phyloP scores from a whole-genome alignment of 495 filamentous ascomycete genomes.

The Talaromyces borbonicus region DNA sequence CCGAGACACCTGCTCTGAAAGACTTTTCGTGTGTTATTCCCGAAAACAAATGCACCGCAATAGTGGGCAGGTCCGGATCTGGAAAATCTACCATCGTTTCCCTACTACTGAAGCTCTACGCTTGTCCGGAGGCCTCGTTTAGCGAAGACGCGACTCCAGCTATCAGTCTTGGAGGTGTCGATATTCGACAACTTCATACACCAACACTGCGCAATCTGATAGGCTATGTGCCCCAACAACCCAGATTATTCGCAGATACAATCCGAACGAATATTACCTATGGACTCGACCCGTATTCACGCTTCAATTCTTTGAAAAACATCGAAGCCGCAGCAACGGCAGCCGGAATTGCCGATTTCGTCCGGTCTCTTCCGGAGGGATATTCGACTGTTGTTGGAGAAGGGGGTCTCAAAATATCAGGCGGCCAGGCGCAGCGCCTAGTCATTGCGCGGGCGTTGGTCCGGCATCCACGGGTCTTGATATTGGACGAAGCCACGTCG shows the following conservation, averaged over 20 bases:
- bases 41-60: constrained; percentile 52
- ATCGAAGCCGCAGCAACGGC: constrained; percentile 51
- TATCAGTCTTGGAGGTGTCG: constrained; percentile 42
- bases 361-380: constrained; percentile 57
- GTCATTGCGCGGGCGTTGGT: constrained; percentile 75
- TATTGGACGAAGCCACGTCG: constrained; percentile 85
- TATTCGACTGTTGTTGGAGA: constrained; percentile 73
- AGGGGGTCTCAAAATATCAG: constrained; percentile 63
- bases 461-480: constrained; percentile 55
- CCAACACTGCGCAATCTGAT: constrained; percentile 56
- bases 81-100: constrained; percentile 84
- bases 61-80: constrained; percentile 75
- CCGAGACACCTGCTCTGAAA: constrained; percentile 42
- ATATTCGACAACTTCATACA: constrained; percentile 49
- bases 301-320: constrained; percentile 23
- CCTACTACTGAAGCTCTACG: constrained; percentile 61
- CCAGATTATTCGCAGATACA: constrained; percentile 65
- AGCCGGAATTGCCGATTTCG: constrained; percentile 74
- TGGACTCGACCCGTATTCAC: constrained; percentile 42
- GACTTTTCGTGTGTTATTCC: constrained; percentile 51
- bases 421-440: constrained; percentile 77
- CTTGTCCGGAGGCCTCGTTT: not conserved
- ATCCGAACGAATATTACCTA: constrained; percentile 75
- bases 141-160: constrained; percentile 8
- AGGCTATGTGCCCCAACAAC: constrained; percentile 66